Percentiles rank a stretch among this genome's conserved stretches.
These are phyloP conservation scores for Aspergillus indologenus DNA, from an alignment of 495 filamentous ascomycete species.

Conservation along the genomic window DNA sequence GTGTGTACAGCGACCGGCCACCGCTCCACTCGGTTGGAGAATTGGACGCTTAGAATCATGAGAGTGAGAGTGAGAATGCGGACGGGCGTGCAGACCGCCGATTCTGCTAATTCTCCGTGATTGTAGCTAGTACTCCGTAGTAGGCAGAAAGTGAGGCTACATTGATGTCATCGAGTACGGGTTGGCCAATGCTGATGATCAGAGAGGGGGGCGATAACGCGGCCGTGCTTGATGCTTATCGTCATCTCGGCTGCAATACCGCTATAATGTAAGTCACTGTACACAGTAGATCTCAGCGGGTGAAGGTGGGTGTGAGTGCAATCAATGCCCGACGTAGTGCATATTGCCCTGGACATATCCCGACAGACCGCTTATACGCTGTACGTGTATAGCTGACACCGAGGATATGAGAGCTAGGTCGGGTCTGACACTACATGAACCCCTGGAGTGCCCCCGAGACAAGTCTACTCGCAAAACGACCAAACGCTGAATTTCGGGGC, in stretches of 20 bases:
- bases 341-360: no score
- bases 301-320: not conserved
- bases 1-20: not conserved
- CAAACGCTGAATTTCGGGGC: conserved; percentile 10
- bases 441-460: conserved; percentile 5
- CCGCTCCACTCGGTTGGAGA: not conserved
- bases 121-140: no score
- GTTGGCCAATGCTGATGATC: conserved; percentile 7
- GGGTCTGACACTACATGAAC: not conserved
- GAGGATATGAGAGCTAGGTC: no score
- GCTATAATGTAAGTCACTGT: no score
- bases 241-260: not conserved
- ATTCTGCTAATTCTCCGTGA: not conserved
- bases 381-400: no score
- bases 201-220: not conserved
- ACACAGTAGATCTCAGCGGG: conserved; percentile 1
- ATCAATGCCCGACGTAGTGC: not conserved
- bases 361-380: no score
- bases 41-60: no score
- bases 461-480: not conserved
- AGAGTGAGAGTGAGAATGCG: not conserved
- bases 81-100: not conserved
- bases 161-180: conserved; percentile 3
- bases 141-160: not conserved
- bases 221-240: conserved; percentile 9